phyloP scores from a whole-genome alignment of 2,329 filamentous ascomycete species.

The Blastomyces parvus region DNA sequence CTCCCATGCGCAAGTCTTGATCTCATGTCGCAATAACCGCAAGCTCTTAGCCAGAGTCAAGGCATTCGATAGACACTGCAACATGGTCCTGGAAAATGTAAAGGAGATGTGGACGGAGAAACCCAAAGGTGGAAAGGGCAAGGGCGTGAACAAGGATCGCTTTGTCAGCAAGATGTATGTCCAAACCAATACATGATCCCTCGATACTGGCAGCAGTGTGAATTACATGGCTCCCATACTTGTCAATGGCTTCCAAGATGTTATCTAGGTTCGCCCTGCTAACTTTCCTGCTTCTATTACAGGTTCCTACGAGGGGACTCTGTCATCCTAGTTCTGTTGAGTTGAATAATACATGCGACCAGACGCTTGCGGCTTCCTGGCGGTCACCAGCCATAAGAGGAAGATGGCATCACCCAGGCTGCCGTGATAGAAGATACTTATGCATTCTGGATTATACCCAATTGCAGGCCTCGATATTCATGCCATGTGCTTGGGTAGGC shows the following conservation, averaged over 20 bases:
- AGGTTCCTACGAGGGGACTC: constrained; percentile 82
- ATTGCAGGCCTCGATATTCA: not conserved
- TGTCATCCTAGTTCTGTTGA: constrained; percentile 77
- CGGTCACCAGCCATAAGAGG: not conserved
- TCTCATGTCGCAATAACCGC: constrained; percentile 95
- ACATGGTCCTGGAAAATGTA: constrained; percentile 96
- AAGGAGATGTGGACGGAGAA: constrained; percentile 99
- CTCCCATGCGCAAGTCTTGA: constrained; percentile 89
- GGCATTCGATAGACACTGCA: constrained; percentile 97
- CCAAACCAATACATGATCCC: not conserved
- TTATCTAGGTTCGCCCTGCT: constrained; percentile 8
- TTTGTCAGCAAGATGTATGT: constrained; percentile 95
- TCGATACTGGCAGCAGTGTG: not conserved
- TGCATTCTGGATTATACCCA: constrained; percentile 2
- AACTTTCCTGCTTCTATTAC: constrained; percentile 6
- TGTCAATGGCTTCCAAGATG: not conserved
- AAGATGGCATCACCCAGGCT: constrained; percentile 2
- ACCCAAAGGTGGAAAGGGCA: constrained; percentile 75
- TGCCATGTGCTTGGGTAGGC: not conserved
- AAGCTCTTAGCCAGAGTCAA: constrained; percentile 96
- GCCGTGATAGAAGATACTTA: constrained; percentile 3
- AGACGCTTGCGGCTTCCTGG: not conserved
- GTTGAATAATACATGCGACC: constrained; percentile 40
- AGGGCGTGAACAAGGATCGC: constrained; percentile 94
- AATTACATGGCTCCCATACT: not conserved